A percentile compares a stretch with the other conserved stretches of the same genome.
These are phyloP conservation scores for Suillus subalutaceus DNA, from an alignment of 768 basidiomycete genomes.

Conservation along the genomic window DNA sequence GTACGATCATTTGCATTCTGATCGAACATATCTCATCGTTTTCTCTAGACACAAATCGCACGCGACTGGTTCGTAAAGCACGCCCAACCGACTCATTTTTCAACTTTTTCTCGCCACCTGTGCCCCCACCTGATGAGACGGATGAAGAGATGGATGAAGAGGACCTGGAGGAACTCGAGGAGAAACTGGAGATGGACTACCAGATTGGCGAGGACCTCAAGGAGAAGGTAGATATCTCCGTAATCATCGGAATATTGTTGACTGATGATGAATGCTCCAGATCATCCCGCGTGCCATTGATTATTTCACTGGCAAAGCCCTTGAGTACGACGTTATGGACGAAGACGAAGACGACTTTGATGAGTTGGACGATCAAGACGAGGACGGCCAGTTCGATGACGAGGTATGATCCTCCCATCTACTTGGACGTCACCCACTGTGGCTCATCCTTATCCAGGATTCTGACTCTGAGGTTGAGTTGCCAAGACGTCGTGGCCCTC, in stretches of 20 bases:
- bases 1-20: constrained; percentile 42
- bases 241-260: constrained; percentile 5
- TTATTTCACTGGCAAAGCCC: constrained; percentile 96
- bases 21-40: constrained; percentile 9
- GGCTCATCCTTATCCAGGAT: constrained; percentile 44
- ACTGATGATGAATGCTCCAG: constrained; percentile 39
- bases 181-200: constrained; percentile 94
- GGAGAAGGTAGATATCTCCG: constrained; percentile 69
- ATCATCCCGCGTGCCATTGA: constrained; percentile 95
- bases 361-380: constrained; percentile 53
- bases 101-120: constrained; percentile 93
- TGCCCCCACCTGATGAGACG: constrained; percentile 68
- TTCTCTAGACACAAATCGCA: constrained; percentile 75
- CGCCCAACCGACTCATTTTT: constrained; percentile 96
- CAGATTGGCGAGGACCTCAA: constrained; percentile 98
- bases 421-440: constrained; percentile 18
- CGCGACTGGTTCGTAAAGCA: constrained; percentile 82
- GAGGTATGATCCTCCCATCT: constrained; percentile 45
- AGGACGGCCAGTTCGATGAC: constrained; percentile 60
- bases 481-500: constrained; percentile 59
- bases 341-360: constrained; percentile 64
- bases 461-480: constrained; percentile 70
- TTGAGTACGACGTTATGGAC: constrained; percentile 71
- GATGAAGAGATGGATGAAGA: constrained; percentile 76
- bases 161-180: constrained; percentile 88